Evolutionary conservation across 2,329 filamentous ascomycete species (phyloP).

Genomic region (Aspergillus viridinutans): DNA sequence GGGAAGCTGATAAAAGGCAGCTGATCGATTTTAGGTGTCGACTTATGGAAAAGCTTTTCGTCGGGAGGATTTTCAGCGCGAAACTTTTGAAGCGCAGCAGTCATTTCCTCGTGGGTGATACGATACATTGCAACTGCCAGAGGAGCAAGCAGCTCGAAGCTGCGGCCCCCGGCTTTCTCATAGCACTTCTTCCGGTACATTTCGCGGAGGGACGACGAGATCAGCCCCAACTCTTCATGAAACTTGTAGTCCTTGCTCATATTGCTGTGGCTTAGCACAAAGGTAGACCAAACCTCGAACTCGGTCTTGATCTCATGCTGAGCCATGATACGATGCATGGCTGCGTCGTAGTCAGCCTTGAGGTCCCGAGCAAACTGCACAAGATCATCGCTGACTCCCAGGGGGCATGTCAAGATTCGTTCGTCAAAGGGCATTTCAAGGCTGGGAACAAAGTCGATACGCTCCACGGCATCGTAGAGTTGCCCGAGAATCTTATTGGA

Average conservation of each 20-base stretch:
- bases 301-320: conserved; percentile 81
- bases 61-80: conserved; percentile 20
- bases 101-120: conserved; percentile 69
- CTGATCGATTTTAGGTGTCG: conserved; percentile 21
- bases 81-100: conserved; percentile 53
- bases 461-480: conserved; percentile 73
- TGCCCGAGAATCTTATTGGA: conserved; percentile 72
- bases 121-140: conserved; percentile 87
- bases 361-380: conserved; percentile 59
- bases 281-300: conserved; percentile 87
- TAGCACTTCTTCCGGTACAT: conserved; percentile 65
- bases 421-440: conserved; percentile 70
- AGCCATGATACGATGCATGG: conserved; percentile 73
- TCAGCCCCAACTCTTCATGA: conserved; percentile 72
- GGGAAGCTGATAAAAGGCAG: conserved; percentile 91
- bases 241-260: conserved; percentile 78
- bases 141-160: conserved; percentile 58
- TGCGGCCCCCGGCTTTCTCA: conserved; percentile 58
- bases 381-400: conserved; percentile 51
- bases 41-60: conserved; percentile 5
- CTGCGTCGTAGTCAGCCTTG: conserved; percentile 73
- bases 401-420: conserved; percentile 62
- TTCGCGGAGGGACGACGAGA: conserved; percentile 63
- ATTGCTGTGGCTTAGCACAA: conserved; percentile 70
- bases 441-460: conserved; percentile 66